Base-by-base conservation (phyloP, 2,329 filamentous ascomycete genomes). In the Diatrype stigma region DNA sequence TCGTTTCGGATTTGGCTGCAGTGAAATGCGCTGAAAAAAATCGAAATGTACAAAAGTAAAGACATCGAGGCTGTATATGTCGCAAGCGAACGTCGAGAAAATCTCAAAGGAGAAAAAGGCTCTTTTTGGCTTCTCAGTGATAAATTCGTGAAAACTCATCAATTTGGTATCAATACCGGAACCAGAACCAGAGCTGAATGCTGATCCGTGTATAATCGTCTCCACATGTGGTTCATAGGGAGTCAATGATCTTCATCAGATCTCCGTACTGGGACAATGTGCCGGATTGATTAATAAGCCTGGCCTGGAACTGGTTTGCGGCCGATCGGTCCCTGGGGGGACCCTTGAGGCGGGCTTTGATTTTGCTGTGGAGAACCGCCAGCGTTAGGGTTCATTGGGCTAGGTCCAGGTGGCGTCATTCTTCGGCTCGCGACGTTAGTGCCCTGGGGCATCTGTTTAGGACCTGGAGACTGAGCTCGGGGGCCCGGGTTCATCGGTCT, bases 291-390 rank as follows among this genome's bases (percentile, higher is more conserved):
- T 56, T 61, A 79, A 50, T 75, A 76, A 3, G 78, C 77, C 64
- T 81, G 78, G 34, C 78, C 78, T 6, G 79, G 78, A 38, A 84
- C 75, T 23, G 80, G 78, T 64, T 84, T 83, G 50, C 79, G 75
- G 57, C 68, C 72, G 52, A 81, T 71, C 23, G 74, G 68, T 38
- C 70, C 73, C 28, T 72, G 65, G 37, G 70, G 64, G 50, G 67
- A 68, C 50, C 60, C 65, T 48, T 56, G 68, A 46, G 57, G 63
- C 17, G 65, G 63, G 6, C 60, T 60, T 44, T 65, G 62, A 32
- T 60, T 62, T 47, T 62, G 66, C 30, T 53, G 61, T 6, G 59
- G 51, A 49, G 56, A 50, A 34, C 53, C 55, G 32, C 58, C 53
- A 45, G 60, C 62, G 42, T 60, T 65, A 37, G 76, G 75, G 58